A percentile compares a stretch with the other conserved stretches of the same genome.
phyloP scores from a whole-genome alignment of 2,329 filamentous ascomycete species.

The Diaporthe nobilis region DNA sequence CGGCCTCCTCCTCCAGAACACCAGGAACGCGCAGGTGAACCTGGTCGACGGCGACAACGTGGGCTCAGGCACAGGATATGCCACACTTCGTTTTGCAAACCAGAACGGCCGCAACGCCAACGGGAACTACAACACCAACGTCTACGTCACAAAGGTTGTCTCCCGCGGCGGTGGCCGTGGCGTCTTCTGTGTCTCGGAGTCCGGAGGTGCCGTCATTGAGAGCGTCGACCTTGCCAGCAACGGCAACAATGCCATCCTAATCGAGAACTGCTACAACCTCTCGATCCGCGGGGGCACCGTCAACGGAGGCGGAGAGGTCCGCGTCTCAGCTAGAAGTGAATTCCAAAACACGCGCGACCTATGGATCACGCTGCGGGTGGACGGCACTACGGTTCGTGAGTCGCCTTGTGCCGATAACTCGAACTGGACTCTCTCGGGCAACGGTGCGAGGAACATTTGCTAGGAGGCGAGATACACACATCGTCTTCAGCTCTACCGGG shows the following conservation, averaged over 20 bases:
- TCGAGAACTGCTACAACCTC: constrained; percentile 73
- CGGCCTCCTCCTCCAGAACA: constrained; percentile 69
- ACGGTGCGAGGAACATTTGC: constrained; percentile 59
- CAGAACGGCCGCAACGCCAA: constrained; percentile 56
- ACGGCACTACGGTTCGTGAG: constrained; percentile 65
- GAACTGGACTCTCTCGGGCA: constrained; percentile 63
- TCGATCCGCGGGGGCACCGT: constrained; percentile 65
- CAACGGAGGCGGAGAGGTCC: constrained; percentile 68
- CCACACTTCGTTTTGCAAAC: constrained; percentile 70
- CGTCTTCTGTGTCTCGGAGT: constrained; percentile 70
- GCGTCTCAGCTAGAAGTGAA: constrained; percentile 52
- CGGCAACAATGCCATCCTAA: constrained; percentile 69
- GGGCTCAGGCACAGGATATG: constrained; percentile 66
- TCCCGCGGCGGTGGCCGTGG: constrained; percentile 70
- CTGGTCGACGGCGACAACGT: constrained; percentile 71
- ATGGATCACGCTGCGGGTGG: constrained; percentile 63
- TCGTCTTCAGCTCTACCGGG: not conserved
- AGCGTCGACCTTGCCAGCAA: constrained; percentile 65
- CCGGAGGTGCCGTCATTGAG: constrained; percentile 65
- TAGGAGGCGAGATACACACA: constrained; percentile 40
- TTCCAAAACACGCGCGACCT: constrained; percentile 55
- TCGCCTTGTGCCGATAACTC: constrained; percentile 68
- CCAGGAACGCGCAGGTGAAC: constrained; percentile 65
- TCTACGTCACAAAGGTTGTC: constrained; percentile 66
- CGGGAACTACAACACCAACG: constrained; percentile 63